phyloP scores from a whole-genome alignment of 1,139 yeast genomes.

The Scheffersomyces insectosa region DNA sequence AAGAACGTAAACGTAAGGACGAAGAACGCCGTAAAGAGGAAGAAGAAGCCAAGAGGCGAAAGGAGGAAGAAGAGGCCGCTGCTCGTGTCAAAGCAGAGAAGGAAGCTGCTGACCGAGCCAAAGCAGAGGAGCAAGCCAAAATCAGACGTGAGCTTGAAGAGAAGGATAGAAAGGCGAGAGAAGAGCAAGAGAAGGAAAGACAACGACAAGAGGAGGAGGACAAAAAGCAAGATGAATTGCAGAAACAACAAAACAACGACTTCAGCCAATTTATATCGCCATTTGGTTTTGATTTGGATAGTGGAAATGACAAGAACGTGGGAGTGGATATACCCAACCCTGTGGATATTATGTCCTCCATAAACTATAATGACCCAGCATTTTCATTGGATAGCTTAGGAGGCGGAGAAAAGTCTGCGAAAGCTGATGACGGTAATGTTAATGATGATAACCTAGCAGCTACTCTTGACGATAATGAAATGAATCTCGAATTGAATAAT shows the following conservation, averaged over 20 bases:
- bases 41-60: conserved; percentile 7
- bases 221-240: conserved; percentile 7
- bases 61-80: conserved; percentile 6
- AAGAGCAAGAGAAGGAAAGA: conserved; percentile 13
- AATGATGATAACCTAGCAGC: conserved; percentile 10
- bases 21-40: conserved; percentile 14
- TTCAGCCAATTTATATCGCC: conserved; percentile 24
- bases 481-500: conserved; percentile 43
- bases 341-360: conserved; percentile 38
- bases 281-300: conserved; percentile 24
- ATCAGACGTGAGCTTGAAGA: conserved; percentile 10
- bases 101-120: conserved; percentile 10
- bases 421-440: conserved; percentile 8
- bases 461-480: conserved; percentile 10
- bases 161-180: conserved; percentile 6
- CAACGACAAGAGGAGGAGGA: conserved; percentile 14
- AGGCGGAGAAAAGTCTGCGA: conserved; percentile 2
- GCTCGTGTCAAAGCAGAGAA: conserved; percentile 3
- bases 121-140: conserved; percentile 13
- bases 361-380: conserved; percentile 23
- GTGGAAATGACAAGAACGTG: conserved; percentile 9
- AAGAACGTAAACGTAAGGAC: conserved; percentile 17
- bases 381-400: not conserved
- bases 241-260: conserved; percentile 4
- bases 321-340: conserved; percentile 36